phyloP scores from a whole-genome alignment of 148 eudicot species.

The Spergularia marina region DNA sequence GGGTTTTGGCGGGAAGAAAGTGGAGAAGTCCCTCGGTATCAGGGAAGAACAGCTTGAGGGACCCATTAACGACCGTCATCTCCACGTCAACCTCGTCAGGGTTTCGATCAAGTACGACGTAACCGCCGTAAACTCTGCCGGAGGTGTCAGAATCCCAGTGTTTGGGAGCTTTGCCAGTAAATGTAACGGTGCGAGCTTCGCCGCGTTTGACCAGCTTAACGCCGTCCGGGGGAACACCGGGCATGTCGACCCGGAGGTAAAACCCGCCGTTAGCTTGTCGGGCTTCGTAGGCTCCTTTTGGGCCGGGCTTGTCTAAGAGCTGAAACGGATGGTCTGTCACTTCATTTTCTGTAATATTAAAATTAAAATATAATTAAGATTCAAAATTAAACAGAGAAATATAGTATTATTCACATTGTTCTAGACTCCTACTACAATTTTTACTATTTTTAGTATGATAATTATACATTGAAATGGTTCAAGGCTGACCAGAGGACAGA shows the following conservation, averaged over 20 bases:
- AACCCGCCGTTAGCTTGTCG: neutral
- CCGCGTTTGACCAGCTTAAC: neutral
- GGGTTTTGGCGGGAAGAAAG: too few relatives aligned
- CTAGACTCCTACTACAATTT: too few relatives aligned
- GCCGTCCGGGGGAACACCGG: neutral
- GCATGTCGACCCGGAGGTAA: slow-evolving; percentile 9
- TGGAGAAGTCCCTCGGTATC: neutral
- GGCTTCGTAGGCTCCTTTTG: too few relatives aligned
- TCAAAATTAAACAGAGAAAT: too few relatives aligned
- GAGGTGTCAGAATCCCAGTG: neutral
- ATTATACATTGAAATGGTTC: too few relatives aligned
- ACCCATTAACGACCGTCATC: neutral
- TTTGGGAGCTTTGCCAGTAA: neutral
- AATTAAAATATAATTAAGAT: too few relatives aligned
- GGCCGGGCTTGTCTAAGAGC: too few relatives aligned
- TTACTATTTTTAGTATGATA: too few relatives aligned
- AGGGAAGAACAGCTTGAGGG: neutral
- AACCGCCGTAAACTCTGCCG: slow-evolving; percentile 9
- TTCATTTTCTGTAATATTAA: too few relatives aligned
- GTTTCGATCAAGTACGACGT: neutral
- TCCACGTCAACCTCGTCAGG: neutral
- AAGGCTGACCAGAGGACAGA: too few relatives aligned
- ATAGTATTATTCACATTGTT: too few relatives aligned
- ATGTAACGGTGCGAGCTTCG: neutral
- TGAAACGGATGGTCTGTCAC: too few relatives aligned